Percentiles rank a stretch among this genome's conserved stretches.
phyloP scores from a whole-genome alignment of 2,329 filamentous ascomycete species.

The Cryphonectria carpinicola region DNA sequence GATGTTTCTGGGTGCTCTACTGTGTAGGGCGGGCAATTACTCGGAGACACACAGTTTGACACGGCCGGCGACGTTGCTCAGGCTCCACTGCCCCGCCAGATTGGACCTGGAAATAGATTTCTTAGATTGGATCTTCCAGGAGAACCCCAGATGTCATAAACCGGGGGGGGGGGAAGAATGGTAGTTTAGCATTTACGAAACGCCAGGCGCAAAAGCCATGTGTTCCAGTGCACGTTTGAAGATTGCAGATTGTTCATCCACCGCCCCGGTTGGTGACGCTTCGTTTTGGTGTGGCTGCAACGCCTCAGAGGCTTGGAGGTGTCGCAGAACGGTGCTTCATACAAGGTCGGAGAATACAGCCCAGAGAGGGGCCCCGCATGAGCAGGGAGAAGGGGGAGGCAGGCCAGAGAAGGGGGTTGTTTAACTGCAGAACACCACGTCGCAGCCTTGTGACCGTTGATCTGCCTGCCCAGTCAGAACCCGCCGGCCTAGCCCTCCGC shows the following conservation, averaged over 20 bases:
- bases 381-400: neutral
- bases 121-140: slow-evolving; percentile 27
- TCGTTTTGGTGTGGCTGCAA: slow-evolving; percentile 11
- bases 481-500: neutral
- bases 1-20: slow-evolving; percentile 3
- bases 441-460: slow-evolving; percentile 21
- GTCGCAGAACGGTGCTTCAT: slow-evolving; percentile 26
- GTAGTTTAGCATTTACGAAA: slow-evolving; percentile 18
- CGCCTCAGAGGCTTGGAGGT: slow-evolving; percentile 19
- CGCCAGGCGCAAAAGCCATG: slow-evolving; percentile 12
- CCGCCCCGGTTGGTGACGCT: neutral
- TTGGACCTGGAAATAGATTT: slow-evolving; percentile 26
- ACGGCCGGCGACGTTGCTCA: slow-evolving; percentile 6
- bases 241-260: slow-evolving; percentile 9
- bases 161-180: slow-evolving; percentile 4
- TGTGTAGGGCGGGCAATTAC: slow-evolving; percentile 1
- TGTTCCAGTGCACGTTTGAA: slow-evolving; percentile 12
- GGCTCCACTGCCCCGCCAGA: slow-evolving; percentile 21
- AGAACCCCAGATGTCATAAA: slow-evolving; percentile 14
- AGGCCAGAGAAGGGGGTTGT: no score
- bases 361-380: slow-evolving; percentile 17
- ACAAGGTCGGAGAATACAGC: slow-evolving; percentile 22
- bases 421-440: slow-evolving; percentile 18
- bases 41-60: slow-evolving; percentile 4
- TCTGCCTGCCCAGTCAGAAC: neutral